Conservation (phyloP, 2,329 filamentous ascomycete species). For the Parascedosporium putredinis region DNA sequence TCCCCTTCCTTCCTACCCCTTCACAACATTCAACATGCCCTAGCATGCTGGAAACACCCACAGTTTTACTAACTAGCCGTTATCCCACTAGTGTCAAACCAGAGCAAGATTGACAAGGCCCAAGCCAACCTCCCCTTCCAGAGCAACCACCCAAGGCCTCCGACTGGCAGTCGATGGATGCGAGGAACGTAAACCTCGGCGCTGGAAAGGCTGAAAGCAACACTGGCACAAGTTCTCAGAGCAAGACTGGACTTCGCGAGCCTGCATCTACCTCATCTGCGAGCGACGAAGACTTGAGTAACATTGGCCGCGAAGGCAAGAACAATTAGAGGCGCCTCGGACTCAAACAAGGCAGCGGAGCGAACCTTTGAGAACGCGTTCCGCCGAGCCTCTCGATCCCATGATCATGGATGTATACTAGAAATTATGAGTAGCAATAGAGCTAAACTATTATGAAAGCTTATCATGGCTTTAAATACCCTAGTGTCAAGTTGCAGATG, state of each 20-base stretch:
- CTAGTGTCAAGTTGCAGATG: too few relatives aligned
- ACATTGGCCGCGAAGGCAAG: conserved; percentile 53
- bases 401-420: too few relatives aligned
- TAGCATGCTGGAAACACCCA: too few relatives aligned
- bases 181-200: conserved; percentile 58
- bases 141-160: conserved; percentile 67
- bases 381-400: too few relatives aligned
- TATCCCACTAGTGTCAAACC: conserved; percentile 33
- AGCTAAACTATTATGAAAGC: too few relatives aligned
- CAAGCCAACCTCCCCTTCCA: conserved; percentile 69
- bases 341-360: background rate
- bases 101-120: conserved; percentile 54
- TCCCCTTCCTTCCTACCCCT: too few relatives aligned
- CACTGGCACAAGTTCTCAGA: conserved; percentile 37
- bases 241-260: conserved; percentile 43
- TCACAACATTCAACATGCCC: too few relatives aligned
- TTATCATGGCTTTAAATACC: too few relatives aligned
- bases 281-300: conserved; percentile 43
- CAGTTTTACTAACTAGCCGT: background rate
- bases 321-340: conserved; percentile 36
- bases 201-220: conserved; percentile 46
- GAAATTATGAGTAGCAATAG: too few relatives aligned
- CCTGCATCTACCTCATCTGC: conserved; percentile 41
- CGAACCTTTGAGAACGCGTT: background rate
- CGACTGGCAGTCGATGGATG: conserved; percentile 67